phyloP scores from a whole-genome alignment of 2,329 filamentous ascomycete species.

The Zymoseptoria ardabiliae region DNA sequence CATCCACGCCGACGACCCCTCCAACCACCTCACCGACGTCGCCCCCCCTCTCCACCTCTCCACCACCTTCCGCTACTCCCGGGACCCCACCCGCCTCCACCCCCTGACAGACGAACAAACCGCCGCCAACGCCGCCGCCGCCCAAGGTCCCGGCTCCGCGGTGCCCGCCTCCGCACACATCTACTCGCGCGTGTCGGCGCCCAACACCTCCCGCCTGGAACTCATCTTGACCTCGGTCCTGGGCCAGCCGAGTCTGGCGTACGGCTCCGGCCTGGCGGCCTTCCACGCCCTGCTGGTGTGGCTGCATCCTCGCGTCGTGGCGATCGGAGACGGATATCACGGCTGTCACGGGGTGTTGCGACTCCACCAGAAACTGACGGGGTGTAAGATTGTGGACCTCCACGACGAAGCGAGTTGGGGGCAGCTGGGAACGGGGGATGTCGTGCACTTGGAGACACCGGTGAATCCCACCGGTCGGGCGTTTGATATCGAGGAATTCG shows the following conservation, averaged over 20 bases:
- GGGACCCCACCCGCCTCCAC: conserved; percentile 58
- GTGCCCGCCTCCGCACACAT: conserved; percentile 58
- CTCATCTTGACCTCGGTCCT: conserved; percentile 69
- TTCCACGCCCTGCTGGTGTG: conserved; percentile 83
- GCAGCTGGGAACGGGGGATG: conserved; percentile 68
- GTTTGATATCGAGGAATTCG: conserved; percentile 63
- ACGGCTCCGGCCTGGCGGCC: conserved; percentile 76
- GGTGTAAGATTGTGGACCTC: conserved; percentile 64
- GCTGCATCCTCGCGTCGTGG: conserved; percentile 73
- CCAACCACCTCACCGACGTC: conserved; percentile 53
- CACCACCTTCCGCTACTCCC: conserved; percentile 79
- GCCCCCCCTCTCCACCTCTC: conserved; percentile 85
- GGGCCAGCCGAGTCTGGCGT: conserved; percentile 63
- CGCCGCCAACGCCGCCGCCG: conserved; percentile 9
- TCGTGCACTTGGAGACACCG: conserved; percentile 88
- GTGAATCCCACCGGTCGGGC: conserved; percentile 85
- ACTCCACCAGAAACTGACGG: conserved; percentile 67
- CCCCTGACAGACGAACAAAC: conserved; percentile 22
- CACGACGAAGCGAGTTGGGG: conserved; percentile 41
- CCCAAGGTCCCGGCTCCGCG: conserved; percentile 23
- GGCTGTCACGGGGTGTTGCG: conserved; percentile 81
- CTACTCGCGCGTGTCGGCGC: conserved; percentile 73
- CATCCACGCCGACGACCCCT: conserved; percentile 32
- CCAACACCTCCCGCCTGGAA: conserved; percentile 80
- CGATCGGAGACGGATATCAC: conserved; percentile 83